A percentile compares a stretch with the other conserved stretches of the same genome.
Conservation (phyloP, 1,139 yeast species). For the Ogataea hybrid region DNA sequence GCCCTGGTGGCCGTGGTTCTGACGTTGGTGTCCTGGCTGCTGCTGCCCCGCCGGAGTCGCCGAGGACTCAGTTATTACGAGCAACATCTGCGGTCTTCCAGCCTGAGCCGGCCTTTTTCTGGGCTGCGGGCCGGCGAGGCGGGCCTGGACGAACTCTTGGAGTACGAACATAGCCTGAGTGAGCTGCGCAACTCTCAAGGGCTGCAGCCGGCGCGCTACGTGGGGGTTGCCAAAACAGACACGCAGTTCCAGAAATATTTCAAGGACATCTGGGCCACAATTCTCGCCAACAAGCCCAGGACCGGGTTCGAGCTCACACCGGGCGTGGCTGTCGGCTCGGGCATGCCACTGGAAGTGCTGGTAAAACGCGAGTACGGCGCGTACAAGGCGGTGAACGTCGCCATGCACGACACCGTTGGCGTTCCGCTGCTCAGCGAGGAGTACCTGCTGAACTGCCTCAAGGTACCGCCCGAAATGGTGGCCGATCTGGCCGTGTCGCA, state of each 20-base stretch:
- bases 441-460: slow-evolving; percentile 51
- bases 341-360: slow-evolving; percentile 4
- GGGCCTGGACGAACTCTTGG: slow-evolving; percentile 8
- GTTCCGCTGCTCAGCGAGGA: slow-evolving; percentile 40
- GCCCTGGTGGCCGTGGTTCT: background rate
- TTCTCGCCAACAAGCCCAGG: slow-evolving; percentile 20
- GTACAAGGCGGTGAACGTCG: slow-evolving; percentile 29
- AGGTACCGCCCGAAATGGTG: slow-evolving; percentile 48
- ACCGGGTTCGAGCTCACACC: slow-evolving; percentile 15
- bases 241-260: slow-evolving; percentile 20
- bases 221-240: slow-evolving; percentile 11
- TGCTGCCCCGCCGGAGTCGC: slow-evolving; percentile 3
- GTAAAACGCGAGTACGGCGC: slow-evolving; percentile 26
- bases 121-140: no score
- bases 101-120: no score
- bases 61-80: no score
- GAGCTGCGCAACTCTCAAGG: slow-evolving; percentile 6
- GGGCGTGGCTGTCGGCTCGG: slow-evolving; percentile 5
- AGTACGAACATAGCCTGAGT: slow-evolving; percentile 11
- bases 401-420: slow-evolving; percentile 28
- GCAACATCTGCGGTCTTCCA: no score
- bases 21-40: no score
- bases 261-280: slow-evolving; percentile 14
- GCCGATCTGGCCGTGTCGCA: slow-evolving; percentile 52
- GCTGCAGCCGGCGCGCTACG: slow-evolving; percentile 9